These are phyloP conservation scores for Lentinula lateritia DNA, from an alignment of 768 basidiomycete genomes.

Conservation along the genomic window DNA sequence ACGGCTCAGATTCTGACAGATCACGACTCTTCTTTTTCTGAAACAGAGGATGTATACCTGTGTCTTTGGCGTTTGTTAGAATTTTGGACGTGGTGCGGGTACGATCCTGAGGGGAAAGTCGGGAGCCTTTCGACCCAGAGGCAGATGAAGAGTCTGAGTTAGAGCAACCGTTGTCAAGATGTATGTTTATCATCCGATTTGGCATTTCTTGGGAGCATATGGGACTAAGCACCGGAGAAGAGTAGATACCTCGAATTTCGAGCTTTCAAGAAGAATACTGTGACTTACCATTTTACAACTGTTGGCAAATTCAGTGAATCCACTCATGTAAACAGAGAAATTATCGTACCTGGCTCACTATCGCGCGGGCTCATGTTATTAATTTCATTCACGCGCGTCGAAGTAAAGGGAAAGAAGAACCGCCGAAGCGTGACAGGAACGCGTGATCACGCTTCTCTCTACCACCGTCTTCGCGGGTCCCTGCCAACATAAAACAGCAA, in stretches of 20 bases:
- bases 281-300: slow-evolving; percentile 7
- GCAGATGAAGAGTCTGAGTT: background rate
- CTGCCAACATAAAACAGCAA: background rate
- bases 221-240: slow-evolving; percentile 28
- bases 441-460: background rate
- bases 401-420: background rate
- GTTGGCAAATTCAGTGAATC: background rate
- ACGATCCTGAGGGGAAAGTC: slow-evolving; percentile 8
- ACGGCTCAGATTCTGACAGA: slow-evolving; percentile 6
- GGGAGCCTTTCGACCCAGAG: slow-evolving; percentile 8
- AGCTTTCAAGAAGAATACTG: background rate
- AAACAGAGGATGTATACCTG: slow-evolving; percentile 40
- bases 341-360: background rate
- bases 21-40: slow-evolving; percentile 15
- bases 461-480: background rate
- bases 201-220: slow-evolving; percentile 40
- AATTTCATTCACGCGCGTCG: background rate
- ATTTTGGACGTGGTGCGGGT: background rate
- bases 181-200: slow-evolving; percentile 39
- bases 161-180: slow-evolving; percentile 45
- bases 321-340: background rate
- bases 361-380: background rate
- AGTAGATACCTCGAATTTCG: slow-evolving; percentile 1
- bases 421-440: background rate
- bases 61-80: slow-evolving; percentile 12